Conservation (phyloP, 208 protist genomes). For the Leishmania martiniquensis region DNA sequence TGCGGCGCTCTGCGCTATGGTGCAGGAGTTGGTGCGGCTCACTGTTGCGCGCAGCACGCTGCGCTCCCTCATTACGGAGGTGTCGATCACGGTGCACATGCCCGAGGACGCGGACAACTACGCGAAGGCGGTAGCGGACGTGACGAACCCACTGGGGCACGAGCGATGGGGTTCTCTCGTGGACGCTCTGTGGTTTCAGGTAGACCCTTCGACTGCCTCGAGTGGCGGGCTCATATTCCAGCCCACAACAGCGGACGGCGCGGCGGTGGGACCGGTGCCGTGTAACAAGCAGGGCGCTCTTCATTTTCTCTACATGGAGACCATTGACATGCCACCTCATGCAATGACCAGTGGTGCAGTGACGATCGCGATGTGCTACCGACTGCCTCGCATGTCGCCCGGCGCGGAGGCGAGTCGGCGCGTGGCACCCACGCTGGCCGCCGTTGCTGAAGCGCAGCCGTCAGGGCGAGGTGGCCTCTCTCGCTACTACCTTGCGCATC, state of each 20-base stretch:
- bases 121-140: conserved; percentile 27
- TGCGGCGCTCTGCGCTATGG: conserved; percentile 34
- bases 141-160: conserved; percentile 40
- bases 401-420: conserved; percentile 18
- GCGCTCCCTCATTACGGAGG: conserved; percentile 21
- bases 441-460: conserved; percentile 15
- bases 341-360: conserved; percentile 3
- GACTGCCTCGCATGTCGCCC: conserved; percentile 33
- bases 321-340: conserved; percentile 33
- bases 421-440: conserved; percentile 22
- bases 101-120: conserved; percentile 34
- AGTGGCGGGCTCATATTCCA: conserved; percentile 55
- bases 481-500: conserved; percentile 47
- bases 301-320: conserved; percentile 46
- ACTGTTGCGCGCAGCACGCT: conserved; percentile 10
- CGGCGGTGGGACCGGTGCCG: not conserved
- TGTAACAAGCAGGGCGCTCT: conserved; percentile 15
- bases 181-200: conserved; percentile 81
- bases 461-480: conserved; percentile 16
- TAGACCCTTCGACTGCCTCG: conserved; percentile 46
- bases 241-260: conserved; percentile 12
- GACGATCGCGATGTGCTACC: conserved; percentile 23
- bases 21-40: conserved; percentile 34
- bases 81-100: conserved; percentile 35
- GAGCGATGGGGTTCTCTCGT: conserved; percentile 59